phyloP scores from a whole-genome alignment of 2,329 filamentous ascomycete genomes.

The Scolecobasidium constrictum region DNA sequence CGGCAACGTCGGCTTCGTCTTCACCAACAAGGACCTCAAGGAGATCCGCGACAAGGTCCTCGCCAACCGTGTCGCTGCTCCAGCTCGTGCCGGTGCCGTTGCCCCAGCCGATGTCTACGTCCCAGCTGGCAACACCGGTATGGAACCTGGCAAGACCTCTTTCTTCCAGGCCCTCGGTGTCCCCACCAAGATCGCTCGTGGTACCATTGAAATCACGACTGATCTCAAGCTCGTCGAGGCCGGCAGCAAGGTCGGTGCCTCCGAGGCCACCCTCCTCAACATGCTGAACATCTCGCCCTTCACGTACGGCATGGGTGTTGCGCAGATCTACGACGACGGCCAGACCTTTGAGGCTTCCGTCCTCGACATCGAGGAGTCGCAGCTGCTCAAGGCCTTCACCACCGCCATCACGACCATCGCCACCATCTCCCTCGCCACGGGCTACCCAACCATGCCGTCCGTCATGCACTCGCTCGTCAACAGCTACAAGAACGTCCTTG shows the following conservation, averaged over 20 bases:
- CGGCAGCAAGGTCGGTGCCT: conserved; percentile 89
- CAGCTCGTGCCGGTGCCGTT: conserved; percentile 93
- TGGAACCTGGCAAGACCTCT: conserved; percentile 99
- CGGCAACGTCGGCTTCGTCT: conserved; percentile 98
- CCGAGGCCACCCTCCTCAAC: conserved; percentile 97
- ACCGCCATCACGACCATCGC: conserved; percentile 79
- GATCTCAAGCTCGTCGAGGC: conserved; percentile 97
- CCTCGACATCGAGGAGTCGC: conserved; percentile 88
- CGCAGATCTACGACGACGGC: conserved; percentile 95
- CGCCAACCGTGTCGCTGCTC: conserved; percentile 92
- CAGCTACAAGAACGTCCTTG: conserved; percentile 91
- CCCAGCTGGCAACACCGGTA: conserved; percentile 98
- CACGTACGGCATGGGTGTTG: conserved; percentile 95
- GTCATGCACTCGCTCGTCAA: conserved; percentile 96
- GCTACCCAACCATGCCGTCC: conserved; percentile 93
- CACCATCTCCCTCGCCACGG: conserved; percentile 78
- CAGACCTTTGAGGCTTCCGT: conserved; percentile 81
- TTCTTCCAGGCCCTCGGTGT: conserved; percentile 99
- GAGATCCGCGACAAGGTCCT: conserved; percentile 86
- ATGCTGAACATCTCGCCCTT: conserved; percentile 99
- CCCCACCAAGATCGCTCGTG: conserved; percentile 99
- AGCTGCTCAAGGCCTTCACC: conserved; percentile 77
- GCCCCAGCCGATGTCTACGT: conserved; percentile 90
- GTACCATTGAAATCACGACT: conserved; percentile 99
- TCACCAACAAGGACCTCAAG: conserved; percentile 97